Base-by-base conservation (phyloP, 495 filamentous ascomycete genomes). In the Filosporella fistucella region DNA sequence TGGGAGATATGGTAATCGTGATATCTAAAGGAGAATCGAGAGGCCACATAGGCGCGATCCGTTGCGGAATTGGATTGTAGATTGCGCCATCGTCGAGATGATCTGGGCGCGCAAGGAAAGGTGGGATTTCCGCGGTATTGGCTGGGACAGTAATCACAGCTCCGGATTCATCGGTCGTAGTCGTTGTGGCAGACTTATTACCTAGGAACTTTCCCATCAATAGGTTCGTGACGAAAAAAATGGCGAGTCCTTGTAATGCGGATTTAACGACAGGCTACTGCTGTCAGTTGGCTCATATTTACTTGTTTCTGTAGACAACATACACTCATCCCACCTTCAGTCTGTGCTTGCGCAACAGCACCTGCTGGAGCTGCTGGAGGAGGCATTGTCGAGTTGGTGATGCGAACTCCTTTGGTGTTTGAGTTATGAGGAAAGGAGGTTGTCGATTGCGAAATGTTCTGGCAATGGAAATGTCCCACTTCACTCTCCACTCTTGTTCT, bases 41-140 rank as follows among this genome's bases (percentile, higher is more conserved):
- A 0, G 86, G 81, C 93, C 93, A 98, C 59, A 97, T 91, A 4
- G 94, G 89, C 10, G 85, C 82, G 48, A 96, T 75, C 22, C 72
- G 67, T 47, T 91, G 80, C 21, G 93, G 91, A 42, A 93, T 68
- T 17, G 72, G 63, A 61, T 76, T 89, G 69, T 88, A 93, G 24
- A 75, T 59, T 32, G 80, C 75, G 44, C 83, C 80, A 17, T 73
- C 67, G 52, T 84, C 67, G 53, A 80, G 68, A 23, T 57, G 67
- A 43, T 69, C 52, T 13, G 84, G 82, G 49, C 88, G 81, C 50
- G 81, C 74, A 29, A 70, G 67, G 60, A 82, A 94, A 18, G 80
- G 65, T 13, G 88, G 84, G 30, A 90, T 76, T 13, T 63, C 67
- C 42, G 63, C 64, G 38, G 66, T 65, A 51, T 66, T 64, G 23